A percentile compares a stretch with the other conserved stretches of the same genome.
These are phyloP conservation scores for Phytophthora palmivora DNA, from an alignment of 352 stramenopile genomes.

Conservation along the genomic window DNA sequence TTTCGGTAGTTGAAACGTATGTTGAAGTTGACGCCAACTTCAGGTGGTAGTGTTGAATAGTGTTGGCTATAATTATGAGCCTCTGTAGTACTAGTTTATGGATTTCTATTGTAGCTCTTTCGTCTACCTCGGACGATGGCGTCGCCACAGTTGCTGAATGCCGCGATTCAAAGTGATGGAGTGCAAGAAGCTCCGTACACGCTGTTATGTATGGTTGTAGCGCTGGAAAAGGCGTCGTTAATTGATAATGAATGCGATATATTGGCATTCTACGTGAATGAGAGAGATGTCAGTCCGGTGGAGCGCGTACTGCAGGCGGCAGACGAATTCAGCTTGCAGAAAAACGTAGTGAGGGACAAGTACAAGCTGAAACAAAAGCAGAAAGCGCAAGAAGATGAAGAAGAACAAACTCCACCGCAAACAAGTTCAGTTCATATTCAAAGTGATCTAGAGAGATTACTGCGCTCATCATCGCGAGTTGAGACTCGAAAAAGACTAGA, in stretches of 20 bases:
- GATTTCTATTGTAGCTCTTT: background rate
- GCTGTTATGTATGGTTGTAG: constrained; percentile 30
- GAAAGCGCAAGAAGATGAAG: constrained; percentile 12
- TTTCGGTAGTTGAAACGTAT: constrained; percentile 22
- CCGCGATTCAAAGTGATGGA: constrained; percentile 28
- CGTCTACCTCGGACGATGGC: constrained; percentile 20
- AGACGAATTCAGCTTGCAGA: constrained; percentile 27
- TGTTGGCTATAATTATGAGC: constrained; percentile 17
- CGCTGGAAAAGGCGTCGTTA: constrained; percentile 20
- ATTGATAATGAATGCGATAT: background rate
- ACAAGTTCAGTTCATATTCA: constrained; percentile 6
- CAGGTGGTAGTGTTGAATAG: background rate
- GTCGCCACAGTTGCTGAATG: constrained; percentile 23
- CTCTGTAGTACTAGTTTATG: background rate
- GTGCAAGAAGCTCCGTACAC: constrained; percentile 31
- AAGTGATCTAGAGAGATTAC: constrained; percentile 26
- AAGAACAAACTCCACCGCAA: constrained; percentile 1
- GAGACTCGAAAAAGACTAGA: constrained; percentile 14
- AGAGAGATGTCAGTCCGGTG: constrained; percentile 22
- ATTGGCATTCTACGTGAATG: constrained; percentile 11
- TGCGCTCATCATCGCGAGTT: constrained; percentile 9
- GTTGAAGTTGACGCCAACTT: constrained; percentile 36
- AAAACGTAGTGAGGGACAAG: background rate
- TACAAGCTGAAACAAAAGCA: background rate
- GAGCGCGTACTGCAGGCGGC: constrained; percentile 28